A percentile compares a stretch with the other conserved stretches of the same genome.
These are phyloP conservation scores for Davidsoniella virescens DNA, from an alignment of 2,329 filamentous ascomycete genomes.

Conservation along the genomic window DNA sequence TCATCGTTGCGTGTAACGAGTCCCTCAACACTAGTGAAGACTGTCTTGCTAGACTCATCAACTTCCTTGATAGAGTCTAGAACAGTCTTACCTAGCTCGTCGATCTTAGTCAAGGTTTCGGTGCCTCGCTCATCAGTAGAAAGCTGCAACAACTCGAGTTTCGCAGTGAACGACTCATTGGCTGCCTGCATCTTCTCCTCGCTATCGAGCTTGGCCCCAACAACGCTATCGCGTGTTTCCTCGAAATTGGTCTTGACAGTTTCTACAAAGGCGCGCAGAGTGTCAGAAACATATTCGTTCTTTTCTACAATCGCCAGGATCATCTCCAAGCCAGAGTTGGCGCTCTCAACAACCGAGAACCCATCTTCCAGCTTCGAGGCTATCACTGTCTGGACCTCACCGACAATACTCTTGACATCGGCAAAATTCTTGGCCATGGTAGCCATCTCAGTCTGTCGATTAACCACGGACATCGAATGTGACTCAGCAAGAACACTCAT, in stretches of 20 bases:
- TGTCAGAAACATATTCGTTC: conserved; percentile 41
- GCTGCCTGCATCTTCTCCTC: conserved; percentile 58
- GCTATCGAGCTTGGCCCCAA: conserved; percentile 64
- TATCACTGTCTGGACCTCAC: conserved; percentile 62
- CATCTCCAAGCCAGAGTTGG: conserved; percentile 25
- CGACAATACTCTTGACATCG: conserved; percentile 61
- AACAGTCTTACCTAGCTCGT: conserved; percentile 66
- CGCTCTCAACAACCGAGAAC: conserved; percentile 51
- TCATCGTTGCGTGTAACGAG: conserved; percentile 63
- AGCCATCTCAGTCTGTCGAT: conserved; percentile 69
- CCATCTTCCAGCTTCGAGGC: conserved; percentile 64
- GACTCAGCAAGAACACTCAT: conserved; percentile 43
- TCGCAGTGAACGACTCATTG: conserved; percentile 35
- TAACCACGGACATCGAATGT: conserved; percentile 64
- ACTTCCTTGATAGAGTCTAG: conserved; percentile 67
- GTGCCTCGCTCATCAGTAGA: neutral
- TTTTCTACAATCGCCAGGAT: conserved; percentile 29
- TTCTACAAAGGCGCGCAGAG: conserved; percentile 55
- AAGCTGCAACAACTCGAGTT: conserved; percentile 18
- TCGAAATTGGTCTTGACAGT: conserved; percentile 77
- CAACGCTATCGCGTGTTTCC: conserved; percentile 63
- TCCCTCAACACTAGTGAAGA: conserved; percentile 69
- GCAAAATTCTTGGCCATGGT: conserved; percentile 62
- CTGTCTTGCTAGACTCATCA: conserved; percentile 72
- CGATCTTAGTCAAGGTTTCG: conserved; percentile 72